A percentile compares a stretch with the other conserved stretches of the same genome.
phyloP scores from a whole-genome alignment of 495 filamentous ascomycete genomes.

The Penicillium mononematosum region DNA sequence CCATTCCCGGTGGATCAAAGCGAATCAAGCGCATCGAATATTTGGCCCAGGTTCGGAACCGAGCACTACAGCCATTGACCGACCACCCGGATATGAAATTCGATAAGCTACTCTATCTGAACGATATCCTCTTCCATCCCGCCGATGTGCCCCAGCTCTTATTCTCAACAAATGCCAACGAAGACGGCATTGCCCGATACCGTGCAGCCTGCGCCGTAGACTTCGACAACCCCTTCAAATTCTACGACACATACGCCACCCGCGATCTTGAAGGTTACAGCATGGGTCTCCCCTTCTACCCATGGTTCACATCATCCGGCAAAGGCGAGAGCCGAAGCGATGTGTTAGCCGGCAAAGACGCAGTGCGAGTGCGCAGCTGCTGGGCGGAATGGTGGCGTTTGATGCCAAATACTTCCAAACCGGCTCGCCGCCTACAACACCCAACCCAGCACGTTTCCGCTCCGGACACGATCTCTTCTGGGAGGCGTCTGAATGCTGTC shows the following conservation, averaged over 20 bases:
- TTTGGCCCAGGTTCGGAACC: conserved; percentile 75
- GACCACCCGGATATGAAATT: conserved; percentile 44
- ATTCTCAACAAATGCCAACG: conserved; percentile 68
- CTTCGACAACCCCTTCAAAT: conserved; percentile 73
- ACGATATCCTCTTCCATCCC: conserved; percentile 73
- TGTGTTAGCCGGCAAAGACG: conserved; percentile 61
- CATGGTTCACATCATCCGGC: conserved; percentile 66
- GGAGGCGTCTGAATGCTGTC: conserved; percentile 79
- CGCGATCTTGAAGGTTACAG: conserved; percentile 71
- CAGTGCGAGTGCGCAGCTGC: conserved; percentile 71
- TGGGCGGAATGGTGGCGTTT: conserved; percentile 81
- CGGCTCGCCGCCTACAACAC: conserved; percentile 4
- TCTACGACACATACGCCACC: conserved; percentile 80
- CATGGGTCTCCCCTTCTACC: conserved; percentile 69
- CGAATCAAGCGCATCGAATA: conserved; percentile 71
- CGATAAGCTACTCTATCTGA: conserved; percentile 72
- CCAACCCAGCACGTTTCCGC: conserved; percentile 61
- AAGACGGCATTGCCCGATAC: conserved; percentile 58
- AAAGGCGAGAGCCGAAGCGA: conserved; percentile 55
- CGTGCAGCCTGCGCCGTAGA: conserved; percentile 80
- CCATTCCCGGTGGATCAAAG: conserved; percentile 58
- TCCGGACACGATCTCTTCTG: conserved; percentile 63
- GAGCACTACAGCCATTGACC: conserved; percentile 64
- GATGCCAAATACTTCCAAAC: conserved; percentile 63
- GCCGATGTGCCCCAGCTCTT: conserved; percentile 69